phyloP scores from a whole-genome alignment of 2,329 filamentous ascomycete species.

The Dactylonectria estremocensis region DNA sequence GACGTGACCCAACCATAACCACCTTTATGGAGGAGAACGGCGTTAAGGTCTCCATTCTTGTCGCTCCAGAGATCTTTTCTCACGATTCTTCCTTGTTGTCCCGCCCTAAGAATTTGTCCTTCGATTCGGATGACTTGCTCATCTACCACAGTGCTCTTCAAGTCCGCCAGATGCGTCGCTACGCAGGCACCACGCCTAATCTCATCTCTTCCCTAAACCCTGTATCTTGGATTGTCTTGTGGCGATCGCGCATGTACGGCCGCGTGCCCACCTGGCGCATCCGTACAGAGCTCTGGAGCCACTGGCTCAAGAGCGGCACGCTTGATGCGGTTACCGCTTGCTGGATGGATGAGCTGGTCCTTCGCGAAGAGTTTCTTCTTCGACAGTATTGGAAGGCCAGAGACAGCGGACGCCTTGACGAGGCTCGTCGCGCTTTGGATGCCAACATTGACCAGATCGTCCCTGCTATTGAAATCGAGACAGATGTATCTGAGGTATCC shows the following conservation, averaged over 20 bases:
- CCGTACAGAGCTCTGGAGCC: slow-evolving; percentile 38
- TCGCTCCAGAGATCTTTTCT: slow-evolving; percentile 25
- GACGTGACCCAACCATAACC: slow-evolving; percentile 33
- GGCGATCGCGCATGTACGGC: slow-evolving; percentile 34
- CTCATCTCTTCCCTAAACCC: slow-evolving; percentile 26
- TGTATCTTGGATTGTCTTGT: slow-evolving; percentile 21
- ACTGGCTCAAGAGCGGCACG: slow-evolving; percentile 31
- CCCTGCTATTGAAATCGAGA: slow-evolving; percentile 37
- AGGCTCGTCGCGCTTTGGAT: slow-evolving; percentile 26
- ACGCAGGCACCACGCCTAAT: slow-evolving; percentile 9
- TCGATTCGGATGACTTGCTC: slow-evolving; percentile 31
- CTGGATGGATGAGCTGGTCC: slow-evolving; percentile 38
- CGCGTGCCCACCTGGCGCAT: slow-evolving; percentile 38
- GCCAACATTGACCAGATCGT: slow-evolving; percentile 36
- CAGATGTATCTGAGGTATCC: slow-evolving; percentile 36
- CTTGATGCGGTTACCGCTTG: slow-evolving; percentile 37
- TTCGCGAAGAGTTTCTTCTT: slow-evolving; percentile 36
- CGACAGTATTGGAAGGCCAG: slow-evolving; percentile 33
- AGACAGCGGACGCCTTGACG: slow-evolving; percentile 28
- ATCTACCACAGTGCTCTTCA: slow-evolving; percentile 34
- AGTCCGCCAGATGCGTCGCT: slow-evolving; percentile 29
- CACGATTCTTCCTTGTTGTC: slow-evolving; percentile 18
- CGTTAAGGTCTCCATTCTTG: slow-evolving; percentile 27
- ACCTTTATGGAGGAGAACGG: slow-evolving; percentile 29
- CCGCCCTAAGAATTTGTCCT: slow-evolving; percentile 31